Evolutionary conservation across 805 yeast genomes (phyloP).

Genomic region (Metschnikowia anglica): DNA sequence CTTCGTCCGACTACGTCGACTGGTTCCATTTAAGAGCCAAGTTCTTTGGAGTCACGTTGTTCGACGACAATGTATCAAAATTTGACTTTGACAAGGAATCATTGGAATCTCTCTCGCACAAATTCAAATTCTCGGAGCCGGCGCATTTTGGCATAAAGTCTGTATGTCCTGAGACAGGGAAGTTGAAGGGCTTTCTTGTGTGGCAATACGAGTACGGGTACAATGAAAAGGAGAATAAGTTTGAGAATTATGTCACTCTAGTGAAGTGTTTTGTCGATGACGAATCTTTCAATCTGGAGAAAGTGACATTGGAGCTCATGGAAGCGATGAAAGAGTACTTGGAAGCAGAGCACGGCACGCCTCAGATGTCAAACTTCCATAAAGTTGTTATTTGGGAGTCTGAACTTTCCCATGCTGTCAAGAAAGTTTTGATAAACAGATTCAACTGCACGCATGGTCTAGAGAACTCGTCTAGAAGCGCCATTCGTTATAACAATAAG

Average conservation of each 20-base stretch:
- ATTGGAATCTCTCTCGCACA: constrained; percentile 15
- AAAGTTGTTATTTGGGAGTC: constrained; percentile 36
- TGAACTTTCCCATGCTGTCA: constrained; percentile 24
- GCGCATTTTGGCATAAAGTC: constrained; percentile 33
- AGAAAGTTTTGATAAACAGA: constrained; percentile 18
- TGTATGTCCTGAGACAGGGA: constrained; percentile 18
- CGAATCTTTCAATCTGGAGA: constrained; percentile 20
- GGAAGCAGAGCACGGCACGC: constrained; percentile 15
- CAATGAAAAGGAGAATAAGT: constrained; percentile 15
- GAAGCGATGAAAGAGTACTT: constrained; percentile 19
- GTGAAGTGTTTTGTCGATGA: constrained; percentile 28
- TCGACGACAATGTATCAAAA: constrained; percentile 4
- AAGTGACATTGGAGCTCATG: constrained; percentile 16
- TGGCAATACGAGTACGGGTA: constrained; percentile 42
- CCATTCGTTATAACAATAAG: constrained; percentile 29
- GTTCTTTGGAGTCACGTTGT: constrained; percentile 23
- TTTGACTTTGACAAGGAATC: constrained; percentile 12
- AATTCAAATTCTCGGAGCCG: constrained; percentile 30
- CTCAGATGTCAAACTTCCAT: constrained; percentile 17
- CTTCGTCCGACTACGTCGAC: constrained; percentile 31
- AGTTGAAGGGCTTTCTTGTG: constrained; percentile 29
- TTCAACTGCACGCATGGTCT: constrained; percentile 23
- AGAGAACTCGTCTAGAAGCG: constrained; percentile 39
- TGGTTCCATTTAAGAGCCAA: constrained; percentile 46
- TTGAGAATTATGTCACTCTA: constrained; percentile 26